Evolutionary conservation across 192 early-diverging fungal genomes (phyloP), one percentile per base, ranked within the genome.

Genomic region (Mortierella hygrophila): DNA sequence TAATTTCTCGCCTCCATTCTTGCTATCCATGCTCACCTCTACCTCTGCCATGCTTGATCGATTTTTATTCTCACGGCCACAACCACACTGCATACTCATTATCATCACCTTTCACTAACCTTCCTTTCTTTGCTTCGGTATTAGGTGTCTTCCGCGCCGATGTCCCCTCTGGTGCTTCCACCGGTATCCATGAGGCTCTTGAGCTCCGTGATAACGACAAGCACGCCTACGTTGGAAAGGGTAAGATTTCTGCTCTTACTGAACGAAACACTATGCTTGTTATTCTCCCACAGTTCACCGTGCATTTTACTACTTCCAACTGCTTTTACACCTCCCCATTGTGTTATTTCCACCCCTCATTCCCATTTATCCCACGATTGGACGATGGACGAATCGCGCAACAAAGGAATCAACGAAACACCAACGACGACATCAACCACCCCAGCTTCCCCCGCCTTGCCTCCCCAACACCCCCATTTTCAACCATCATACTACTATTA

Each of bases 91-190:
- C 55, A 57, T 57, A 57, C 49, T 18, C 16, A 15, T 57, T 3
- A 57, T 18, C 21, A 26, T 35, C 60, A 29, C 13, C 29, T 26
- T 15, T 32, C 6, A 23, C n/a, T 47, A 57, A 37, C n/a, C 11
- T 63, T 26, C 23, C 68, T 72, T 32, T 9, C 46, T 3, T 69
- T 37, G 10, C 0, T 65, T 37, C 0, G 6, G 26, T 9, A 5
- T 13, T 81, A 93, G 94, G 95, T 82, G 90, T 96, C 74, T 99
- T 99, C 95, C 96, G 97, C 78, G 97, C 98, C 55, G 97, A 95
- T 68, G 98, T 99, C 68, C 98, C 98, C 72, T 98, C 97, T 82
- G 98, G 98, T 81, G 98, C 98, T 46, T 99, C 98, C 68, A 99
- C 98, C 70, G 98, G 98, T 89, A 94, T 99, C 87, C 96, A 99